A percentile compares a stretch with the other conserved stretches of the same genome.
These are phyloP conservation scores for Hypsizygus marmoreus DNA, from an alignment of 768 basidiomycete species.

Conservation along the genomic window DNA sequence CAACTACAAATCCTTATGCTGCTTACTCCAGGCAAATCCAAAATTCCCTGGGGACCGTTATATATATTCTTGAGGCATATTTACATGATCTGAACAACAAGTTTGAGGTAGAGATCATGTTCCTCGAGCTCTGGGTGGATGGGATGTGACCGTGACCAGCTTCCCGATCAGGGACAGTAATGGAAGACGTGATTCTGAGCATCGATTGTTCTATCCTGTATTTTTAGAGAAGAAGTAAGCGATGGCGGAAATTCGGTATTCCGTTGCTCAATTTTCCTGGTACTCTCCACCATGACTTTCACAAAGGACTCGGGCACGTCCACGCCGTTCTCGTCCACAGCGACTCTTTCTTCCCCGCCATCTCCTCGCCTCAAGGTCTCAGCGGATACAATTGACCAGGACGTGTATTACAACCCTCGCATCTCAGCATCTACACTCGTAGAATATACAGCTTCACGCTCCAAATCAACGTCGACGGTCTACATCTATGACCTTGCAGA, in stretches of 20 bases:
- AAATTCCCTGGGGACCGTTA: too few relatives aligned
- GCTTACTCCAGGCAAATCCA: too few relatives aligned
- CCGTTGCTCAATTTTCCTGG: too few relatives aligned
- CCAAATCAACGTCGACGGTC: conserved; percentile 60
- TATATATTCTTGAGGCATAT: too few relatives aligned
- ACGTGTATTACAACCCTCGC: conserved; percentile 43
- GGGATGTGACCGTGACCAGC: too few relatives aligned
- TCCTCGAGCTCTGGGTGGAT: too few relatives aligned
- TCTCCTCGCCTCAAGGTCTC: conserved; percentile 31
- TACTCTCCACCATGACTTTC: conserved; percentile 16
- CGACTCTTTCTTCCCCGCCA: conserved; percentile 41
- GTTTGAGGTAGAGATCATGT: too few relatives aligned
- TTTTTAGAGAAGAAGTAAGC: conserved; percentile 19
- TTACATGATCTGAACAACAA: too few relatives aligned
- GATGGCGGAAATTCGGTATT: conserved; percentile 13
- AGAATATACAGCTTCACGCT: conserved; percentile 66
- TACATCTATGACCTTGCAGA: conserved; percentile 85
- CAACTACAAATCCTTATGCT: too few relatives aligned
- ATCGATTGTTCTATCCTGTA: conserved; percentile 35
- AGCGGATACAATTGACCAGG: conserved; percentile 23
- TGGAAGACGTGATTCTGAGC: conserved; percentile 46
- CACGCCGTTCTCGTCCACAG: conserved; percentile 41
- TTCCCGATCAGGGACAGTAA: too few relatives aligned
- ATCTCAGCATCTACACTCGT: conserved; percentile 62
- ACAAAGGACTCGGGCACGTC: conserved; percentile 35